Percentiles rank a stretch among this genome's conserved stretches.
phyloP scores from a whole-genome alignment of 2,329 filamentous ascomycete genomes.

The Corinectria fuckeliana region DNA sequence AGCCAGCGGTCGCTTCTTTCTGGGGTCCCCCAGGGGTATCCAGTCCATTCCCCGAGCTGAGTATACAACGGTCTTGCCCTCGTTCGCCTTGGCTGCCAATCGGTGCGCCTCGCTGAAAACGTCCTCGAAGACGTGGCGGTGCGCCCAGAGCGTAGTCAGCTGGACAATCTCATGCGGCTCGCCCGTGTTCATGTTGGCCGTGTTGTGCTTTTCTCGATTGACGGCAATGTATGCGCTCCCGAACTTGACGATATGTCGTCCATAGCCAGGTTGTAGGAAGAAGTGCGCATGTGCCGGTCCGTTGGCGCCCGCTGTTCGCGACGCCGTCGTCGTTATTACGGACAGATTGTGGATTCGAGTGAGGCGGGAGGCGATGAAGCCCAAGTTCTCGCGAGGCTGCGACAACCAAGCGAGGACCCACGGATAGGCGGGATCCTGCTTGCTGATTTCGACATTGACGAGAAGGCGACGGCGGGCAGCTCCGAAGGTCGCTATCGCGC shows the following conservation, averaged over 20 bases:
- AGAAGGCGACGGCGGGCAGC: slow-evolving; percentile 85
- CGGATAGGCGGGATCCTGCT: slow-evolving; percentile 89
- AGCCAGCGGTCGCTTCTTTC: slow-evolving; percentile 83
- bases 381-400: slow-evolving; percentile 72
- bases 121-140: slow-evolving; percentile 87
- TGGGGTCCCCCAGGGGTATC: slow-evolving; percentile 82
- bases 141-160: slow-evolving; percentile 87
- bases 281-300: slow-evolving; percentile 81
- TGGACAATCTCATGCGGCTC: slow-evolving; percentile 95
- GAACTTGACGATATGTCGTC: slow-evolving; percentile 86
- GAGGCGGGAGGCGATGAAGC: slow-evolving; percentile 63
- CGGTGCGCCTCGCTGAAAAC: slow-evolving; percentile 87
- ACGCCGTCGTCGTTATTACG: slow-evolving; percentile 65
- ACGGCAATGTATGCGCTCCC: slow-evolving; percentile 87
- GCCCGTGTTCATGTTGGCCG: slow-evolving; percentile 80
- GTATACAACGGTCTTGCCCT: slow-evolving; percentile 94
- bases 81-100: slow-evolving; percentile 78
- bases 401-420: slow-evolving; percentile 97
- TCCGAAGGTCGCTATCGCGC: slow-evolving; percentile 72
- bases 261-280: slow-evolving; percentile 88
- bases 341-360: slow-evolving; percentile 67
- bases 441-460: slow-evolving; percentile 94
- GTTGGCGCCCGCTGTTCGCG: slow-evolving; percentile 62
- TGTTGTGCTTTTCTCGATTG: slow-evolving; percentile 83
- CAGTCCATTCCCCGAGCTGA: slow-evolving; percentile 85